phyloP scores from a whole-genome alignment of 768 basidiomycete species.

The Rhizopogon rudus region DNA sequence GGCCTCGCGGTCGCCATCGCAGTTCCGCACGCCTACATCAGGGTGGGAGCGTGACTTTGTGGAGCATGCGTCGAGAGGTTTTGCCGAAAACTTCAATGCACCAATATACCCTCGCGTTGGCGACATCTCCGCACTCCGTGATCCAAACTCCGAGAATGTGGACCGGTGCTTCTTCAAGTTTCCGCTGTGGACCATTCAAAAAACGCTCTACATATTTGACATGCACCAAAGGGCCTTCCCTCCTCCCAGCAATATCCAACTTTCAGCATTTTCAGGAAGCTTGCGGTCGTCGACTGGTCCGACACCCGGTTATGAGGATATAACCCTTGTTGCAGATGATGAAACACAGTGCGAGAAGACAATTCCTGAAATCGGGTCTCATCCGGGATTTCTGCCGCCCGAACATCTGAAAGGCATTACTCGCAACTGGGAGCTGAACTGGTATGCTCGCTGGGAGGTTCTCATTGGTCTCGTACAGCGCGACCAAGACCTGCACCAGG shows the following conservation, averaged over 20 bases:
- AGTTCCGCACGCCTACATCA: conserved; percentile 18
- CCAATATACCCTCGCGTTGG: conserved; percentile 55
- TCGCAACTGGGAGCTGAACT: conserved; percentile 39
- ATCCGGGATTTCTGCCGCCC: neutral
- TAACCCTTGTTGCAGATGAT: conserved; percentile 52
- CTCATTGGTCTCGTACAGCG: conserved; percentile 38
- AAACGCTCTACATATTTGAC: conserved; percentile 61
- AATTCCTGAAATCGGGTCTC: neutral
- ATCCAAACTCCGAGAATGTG: conserved; percentile 50
- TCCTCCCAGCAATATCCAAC: neutral
- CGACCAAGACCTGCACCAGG: conserved; percentile 16
- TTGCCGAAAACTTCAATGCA: conserved; percentile 16
- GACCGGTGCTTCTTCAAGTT: conserved; percentile 56
- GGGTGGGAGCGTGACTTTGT: conserved; percentile 26
- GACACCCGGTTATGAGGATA: conserved; percentile 24
- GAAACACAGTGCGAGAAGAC: neutral
- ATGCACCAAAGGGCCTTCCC: conserved; percentile 32
- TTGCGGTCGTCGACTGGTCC: neutral
- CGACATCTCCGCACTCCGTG: conserved; percentile 53
- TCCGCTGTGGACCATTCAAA: conserved; percentile 62
- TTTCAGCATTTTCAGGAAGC: neutral
- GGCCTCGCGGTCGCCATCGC: conserved; percentile 9
- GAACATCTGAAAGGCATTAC: neutral
- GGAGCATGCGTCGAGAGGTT: conserved; percentile 2
- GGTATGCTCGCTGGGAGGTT: conserved; percentile 53